Conservation (phyloP, 1,139 yeast species). For the Yarrowia galli region DNA sequence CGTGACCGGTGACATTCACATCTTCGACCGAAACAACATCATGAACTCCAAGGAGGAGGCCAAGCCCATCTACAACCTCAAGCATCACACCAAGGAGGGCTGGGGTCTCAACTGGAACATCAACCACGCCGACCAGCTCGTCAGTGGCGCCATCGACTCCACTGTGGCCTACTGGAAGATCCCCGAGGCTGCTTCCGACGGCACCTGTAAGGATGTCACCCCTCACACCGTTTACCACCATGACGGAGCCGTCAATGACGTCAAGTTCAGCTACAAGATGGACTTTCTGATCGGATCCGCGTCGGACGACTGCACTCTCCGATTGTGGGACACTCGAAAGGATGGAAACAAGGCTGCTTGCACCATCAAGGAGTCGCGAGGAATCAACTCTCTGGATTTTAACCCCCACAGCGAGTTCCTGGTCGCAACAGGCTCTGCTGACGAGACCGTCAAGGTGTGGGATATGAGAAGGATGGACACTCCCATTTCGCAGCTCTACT, state of each 20-base stretch:
- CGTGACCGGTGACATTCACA: slow-evolving; percentile 72
- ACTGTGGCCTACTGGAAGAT: slow-evolving; percentile 76
- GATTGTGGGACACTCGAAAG: slow-evolving; percentile 68
- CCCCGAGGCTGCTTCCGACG: slow-evolving; percentile 40
- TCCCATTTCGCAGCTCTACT: slow-evolving; percentile 49
- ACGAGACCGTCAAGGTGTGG: slow-evolving; percentile 69
- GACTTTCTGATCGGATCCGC: slow-evolving; percentile 69
- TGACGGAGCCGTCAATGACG: slow-evolving; percentile 52
- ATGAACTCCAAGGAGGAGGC: slow-evolving; percentile 34
- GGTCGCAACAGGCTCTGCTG: slow-evolving; percentile 73
- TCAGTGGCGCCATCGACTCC: slow-evolving; percentile 73
- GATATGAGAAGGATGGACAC: slow-evolving; percentile 62
- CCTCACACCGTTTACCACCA: slow-evolving; percentile 46
- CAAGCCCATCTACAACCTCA: slow-evolving; percentile 50
- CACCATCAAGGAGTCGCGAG: slow-evolving; percentile 49
- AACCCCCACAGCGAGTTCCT: slow-evolving; percentile 64
- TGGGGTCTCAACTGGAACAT: slow-evolving; percentile 74
- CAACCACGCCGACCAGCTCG: slow-evolving; percentile 54
- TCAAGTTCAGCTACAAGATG: slow-evolving; percentile 57
- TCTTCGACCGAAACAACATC: slow-evolving; percentile 64
- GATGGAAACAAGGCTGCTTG: slow-evolving; percentile 17
- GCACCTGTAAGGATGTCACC: slow-evolving; percentile 38
- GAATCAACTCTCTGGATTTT: slow-evolving; percentile 70
- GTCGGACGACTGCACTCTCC: slow-evolving; percentile 72
- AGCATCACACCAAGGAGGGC: slow-evolving; percentile 74